Evolutionary conservation across 2,329 filamentous ascomycete species (phyloP).

Genomic region (Fusarium citri): DNA sequence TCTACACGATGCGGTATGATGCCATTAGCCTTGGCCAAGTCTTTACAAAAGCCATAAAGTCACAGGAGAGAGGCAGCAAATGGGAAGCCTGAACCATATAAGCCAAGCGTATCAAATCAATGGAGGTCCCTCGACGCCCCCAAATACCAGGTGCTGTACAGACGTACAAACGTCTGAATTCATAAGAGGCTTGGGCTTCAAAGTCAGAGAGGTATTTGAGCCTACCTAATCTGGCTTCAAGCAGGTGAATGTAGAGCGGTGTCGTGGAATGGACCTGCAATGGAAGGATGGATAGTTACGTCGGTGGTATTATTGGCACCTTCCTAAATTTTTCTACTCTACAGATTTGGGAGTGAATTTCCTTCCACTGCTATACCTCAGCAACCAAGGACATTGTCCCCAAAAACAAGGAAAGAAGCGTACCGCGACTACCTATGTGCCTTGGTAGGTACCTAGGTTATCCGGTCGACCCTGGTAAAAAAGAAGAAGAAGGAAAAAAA

Average conservation of each 20-base stretch:
- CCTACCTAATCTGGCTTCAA: neutral
- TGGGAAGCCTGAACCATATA: neutral
- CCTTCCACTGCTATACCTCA: neutral
- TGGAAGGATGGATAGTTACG: neutral
- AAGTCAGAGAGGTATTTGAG: neutral
- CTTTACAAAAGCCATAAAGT: neutral
- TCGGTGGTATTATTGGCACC: neutral
- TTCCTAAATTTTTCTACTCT: neutral
- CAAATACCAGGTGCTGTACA: neutral
- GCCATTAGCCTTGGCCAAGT: neutral
- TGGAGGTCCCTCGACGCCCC: neutral
- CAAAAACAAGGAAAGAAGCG: slow-evolving; percentile 20
- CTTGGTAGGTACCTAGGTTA: too few species aligned
- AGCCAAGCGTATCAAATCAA: neutral
- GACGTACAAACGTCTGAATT: neutral
- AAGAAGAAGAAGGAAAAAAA: neutral
- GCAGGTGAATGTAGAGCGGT: slow-evolving; percentile 21
- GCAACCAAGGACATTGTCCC: neutral
- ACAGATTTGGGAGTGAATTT: neutral
- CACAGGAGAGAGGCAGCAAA: neutral
- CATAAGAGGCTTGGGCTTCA: neutral
- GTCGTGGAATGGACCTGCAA: slow-evolving; percentile 16
- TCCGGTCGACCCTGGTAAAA: neutral
- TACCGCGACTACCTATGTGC: too few species aligned
- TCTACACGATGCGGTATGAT: neutral